Evolutionary conservation across 768 basidiomycete genomes (phyloP).

Genomic region (Boletus vermiculosoides): DNA sequence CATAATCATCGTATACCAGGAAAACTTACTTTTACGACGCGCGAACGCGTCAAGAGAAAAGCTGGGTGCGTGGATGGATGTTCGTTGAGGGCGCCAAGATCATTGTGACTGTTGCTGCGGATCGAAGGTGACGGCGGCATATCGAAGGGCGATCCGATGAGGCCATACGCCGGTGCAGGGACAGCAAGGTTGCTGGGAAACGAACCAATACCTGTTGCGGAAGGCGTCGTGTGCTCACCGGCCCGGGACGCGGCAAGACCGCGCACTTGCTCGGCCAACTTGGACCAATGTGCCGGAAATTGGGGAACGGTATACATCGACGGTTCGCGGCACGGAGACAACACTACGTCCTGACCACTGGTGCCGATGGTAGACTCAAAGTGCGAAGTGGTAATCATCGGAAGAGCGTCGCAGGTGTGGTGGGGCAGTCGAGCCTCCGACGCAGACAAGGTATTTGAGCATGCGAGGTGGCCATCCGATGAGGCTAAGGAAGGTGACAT

Average conservation of each 20-base stretch:
- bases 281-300: constrained; percentile 6
- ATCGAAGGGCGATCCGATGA: constrained; percentile 32
- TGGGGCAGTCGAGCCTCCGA: not conserved
- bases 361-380: constrained; percentile 1
- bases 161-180: not conserved
- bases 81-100: constrained; percentile 9
- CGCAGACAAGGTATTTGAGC: constrained; percentile 30
- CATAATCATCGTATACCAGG: not conserved
- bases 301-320: not conserved
- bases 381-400: constrained; percentile 18
- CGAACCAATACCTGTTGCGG: not conserved
- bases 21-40: constrained; percentile 52
- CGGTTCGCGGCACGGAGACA: constrained; percentile 10
- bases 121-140: constrained; percentile 27
- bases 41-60: constrained; percentile 51
- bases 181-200: constrained; percentile 4
- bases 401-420: constrained; percentile 7
- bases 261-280: constrained; percentile 4
- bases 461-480: not conserved
- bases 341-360: constrained; percentile 2
- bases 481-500: constrained; percentile 31
- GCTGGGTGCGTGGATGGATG: constrained; percentile 28
- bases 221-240: constrained; percentile 2
- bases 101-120: constrained; percentile 6
- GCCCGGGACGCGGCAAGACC: constrained; percentile 1